Percentiles rank a stretch among this genome's conserved stretches.
Evolutionary conservation across 352 stramenopile genomes (phyloP).

Genomic region (Phytophthora chlamydospora): DNA sequence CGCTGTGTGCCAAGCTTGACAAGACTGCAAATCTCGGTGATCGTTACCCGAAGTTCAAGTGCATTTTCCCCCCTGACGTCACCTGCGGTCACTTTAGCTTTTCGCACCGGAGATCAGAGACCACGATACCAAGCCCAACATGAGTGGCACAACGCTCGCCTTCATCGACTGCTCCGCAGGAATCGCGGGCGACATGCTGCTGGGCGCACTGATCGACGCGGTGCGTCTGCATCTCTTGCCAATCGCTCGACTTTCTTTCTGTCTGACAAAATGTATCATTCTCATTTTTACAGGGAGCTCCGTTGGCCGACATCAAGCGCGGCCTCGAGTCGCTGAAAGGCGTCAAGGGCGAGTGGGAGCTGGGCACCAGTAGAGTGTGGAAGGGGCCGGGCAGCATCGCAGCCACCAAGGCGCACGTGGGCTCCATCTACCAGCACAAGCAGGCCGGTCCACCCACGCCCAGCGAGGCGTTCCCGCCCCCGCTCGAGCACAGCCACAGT

Average conservation of each 20-base stretch:
- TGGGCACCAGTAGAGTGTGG: conserved; percentile 74
- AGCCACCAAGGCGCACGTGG: conserved; percentile 88
- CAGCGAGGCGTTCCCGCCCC: conserved; percentile 9
- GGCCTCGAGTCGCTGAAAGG: conserved; percentile 62
- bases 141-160: conserved; percentile 30
- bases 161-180: conserved; percentile 92
- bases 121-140: neutral
- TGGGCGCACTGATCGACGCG: conserved; percentile 89
- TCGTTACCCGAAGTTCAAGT: no score
- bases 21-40: no score
- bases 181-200: conserved; percentile 92
- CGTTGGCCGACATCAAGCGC: conserved; percentile 58
- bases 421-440: conserved; percentile 87
- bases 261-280: conserved; percentile 5
- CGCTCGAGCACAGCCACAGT: conserved; percentile 27
- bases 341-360: conserved; percentile 88
- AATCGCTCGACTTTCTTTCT: neutral
- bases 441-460: conserved; percentile 43
- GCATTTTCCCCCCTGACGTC: no score
- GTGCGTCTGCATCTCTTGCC: conserved; percentile 36
- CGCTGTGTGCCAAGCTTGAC: no score
- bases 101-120: no score
- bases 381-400: conserved; percentile 91
- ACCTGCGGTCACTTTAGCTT: no score
- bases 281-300: conserved; percentile 52